A percentile compares a stretch with the other conserved stretches of the same genome.
phyloP scores from a whole-genome alignment of 1,139 yeast genomes.

The Hyphopichia pseudoburtonii region DNA sequence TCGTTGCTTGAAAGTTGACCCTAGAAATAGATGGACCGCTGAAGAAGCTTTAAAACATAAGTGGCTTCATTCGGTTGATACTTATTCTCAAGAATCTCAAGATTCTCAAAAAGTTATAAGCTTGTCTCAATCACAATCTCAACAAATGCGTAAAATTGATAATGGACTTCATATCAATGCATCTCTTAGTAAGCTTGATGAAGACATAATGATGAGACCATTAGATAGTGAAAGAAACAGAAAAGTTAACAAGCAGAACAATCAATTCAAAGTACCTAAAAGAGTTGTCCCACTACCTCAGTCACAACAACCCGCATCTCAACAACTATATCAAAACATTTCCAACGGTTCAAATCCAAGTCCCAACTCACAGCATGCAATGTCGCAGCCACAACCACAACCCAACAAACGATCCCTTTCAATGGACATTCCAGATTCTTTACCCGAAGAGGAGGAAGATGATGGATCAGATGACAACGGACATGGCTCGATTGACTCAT shows the following conservation, averaged over 20 bases:
- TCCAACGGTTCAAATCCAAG: background rate
- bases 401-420: background rate
- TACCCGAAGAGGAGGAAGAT: slow-evolving; percentile 5
- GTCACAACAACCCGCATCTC: slow-evolving; percentile 31
- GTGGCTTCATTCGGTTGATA: slow-evolving; percentile 47
- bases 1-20: slow-evolving; percentile 71
- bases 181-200: slow-evolving; percentile 44
- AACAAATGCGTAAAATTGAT: slow-evolving; percentile 56
- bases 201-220: slow-evolving; percentile 48
- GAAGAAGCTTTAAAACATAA: slow-evolving; percentile 68
- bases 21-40: slow-evolving; percentile 68
- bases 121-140: slow-evolving; percentile 70
- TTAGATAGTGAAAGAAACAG: slow-evolving; percentile 28
- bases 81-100: slow-evolving; percentile 30
- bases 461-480: background rate
- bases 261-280: slow-evolving; percentile 45
- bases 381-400: slow-evolving; percentile 1
- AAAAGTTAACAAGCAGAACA: slow-evolving; percentile 21
- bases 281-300: slow-evolving; percentile 45
- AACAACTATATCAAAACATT: slow-evolving; percentile 5
- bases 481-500: background rate
- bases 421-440: slow-evolving; percentile 3
- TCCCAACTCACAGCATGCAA: background rate
- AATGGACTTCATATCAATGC: slow-evolving; percentile 41
- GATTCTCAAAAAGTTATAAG: slow-evolving; percentile 46